Evolutionary conservation across 2,329 filamentous ascomycete species (phyloP), one percentile per base, ranked within the genome.

Genomic region (Aspergillus novoparasiticus): DNA sequence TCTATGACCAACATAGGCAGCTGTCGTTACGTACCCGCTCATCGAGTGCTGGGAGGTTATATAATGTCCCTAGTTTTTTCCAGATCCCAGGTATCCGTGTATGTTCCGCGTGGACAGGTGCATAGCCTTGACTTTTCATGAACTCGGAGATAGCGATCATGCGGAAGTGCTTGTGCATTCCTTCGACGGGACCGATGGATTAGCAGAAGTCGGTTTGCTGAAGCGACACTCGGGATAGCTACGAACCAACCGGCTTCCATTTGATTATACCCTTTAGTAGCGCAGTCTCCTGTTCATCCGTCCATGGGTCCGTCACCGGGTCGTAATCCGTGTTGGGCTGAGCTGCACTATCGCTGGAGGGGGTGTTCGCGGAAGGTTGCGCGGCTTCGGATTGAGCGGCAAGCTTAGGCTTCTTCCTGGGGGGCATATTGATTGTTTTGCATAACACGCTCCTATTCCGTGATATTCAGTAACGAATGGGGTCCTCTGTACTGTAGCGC

Each of bases 161-260:
- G 64, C 92, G 90, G 75, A 97, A 96, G 78, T 97, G 93, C 76
- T 94, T 96, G 81, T 97, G 93, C 85, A 97, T 91, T 64, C 93
- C 92, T 69, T 63, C 14, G 65, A 62, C 61, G 64, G 62, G 51
- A 39, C 57, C 51, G 46, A 19, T 56, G 21, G 30, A 26, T 67
- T 39, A 62, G 64, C 46, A 36, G 56, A 28, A 19, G 21, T 60
- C 21, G 6, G 23, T 19, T 36, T 30, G 11, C 4, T 34, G 32
- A 36, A 41, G 8, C 46, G 23, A 14, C 28, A 6, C 57, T n/a
- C 23, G 6, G 39, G 19, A 14, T 21, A 36, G 21, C 23, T 63
- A 77, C 79, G 68, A 75, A 92, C 93, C 94, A 46, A 94, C 94
- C n/a, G 95, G 95, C 76, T 99, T 99, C 90, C 92, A 97, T 74